Conservation (phyloP, 179 eudicot genomes). For the Camellia oleifera region DNA sequence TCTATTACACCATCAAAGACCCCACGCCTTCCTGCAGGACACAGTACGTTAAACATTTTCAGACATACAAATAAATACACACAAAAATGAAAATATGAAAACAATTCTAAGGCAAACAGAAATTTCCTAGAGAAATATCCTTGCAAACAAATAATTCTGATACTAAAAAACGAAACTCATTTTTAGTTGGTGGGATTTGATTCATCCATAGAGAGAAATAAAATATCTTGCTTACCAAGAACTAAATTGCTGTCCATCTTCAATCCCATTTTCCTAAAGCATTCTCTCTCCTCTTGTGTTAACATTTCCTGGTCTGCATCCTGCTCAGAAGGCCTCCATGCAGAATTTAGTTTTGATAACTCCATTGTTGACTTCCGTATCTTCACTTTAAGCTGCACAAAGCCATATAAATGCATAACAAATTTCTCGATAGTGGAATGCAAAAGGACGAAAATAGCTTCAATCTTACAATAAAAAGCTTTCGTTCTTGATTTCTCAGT, state of each 20-base stretch:
- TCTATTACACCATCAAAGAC: slow-evolving; percentile 90
- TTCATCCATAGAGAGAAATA: neutral
- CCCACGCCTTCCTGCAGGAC: slow-evolving; percentile 80
- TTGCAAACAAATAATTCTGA: neutral
- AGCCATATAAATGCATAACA: neutral
- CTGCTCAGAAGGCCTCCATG: slow-evolving; percentile 52
- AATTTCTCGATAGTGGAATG: slow-evolving; percentile 1
- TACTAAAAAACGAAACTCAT: neutral
- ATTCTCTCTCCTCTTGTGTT: slow-evolving; percentile 82
- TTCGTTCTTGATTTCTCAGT: slow-evolving; percentile 58
- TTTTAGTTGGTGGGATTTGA: neutral
- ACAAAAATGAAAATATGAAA: neutral
- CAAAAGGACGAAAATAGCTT: slow-evolving; percentile 6
- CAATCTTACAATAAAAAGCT: slow-evolving; percentile 64
- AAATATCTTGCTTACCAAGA: slow-evolving; percentile 54
- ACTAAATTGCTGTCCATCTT: slow-evolving; percentile 59
- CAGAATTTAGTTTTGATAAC: slow-evolving; percentile 48
- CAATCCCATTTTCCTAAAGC: slow-evolving; percentile 70
- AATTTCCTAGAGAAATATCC: neutral
- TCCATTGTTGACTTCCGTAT: slow-evolving; percentile 52
- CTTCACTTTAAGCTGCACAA: slow-evolving; percentile 72
- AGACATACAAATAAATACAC: neutral
- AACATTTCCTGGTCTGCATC: slow-evolving; percentile 75
- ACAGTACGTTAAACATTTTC: neutral
- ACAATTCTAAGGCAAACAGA: neutral